Evolutionary conservation across 805 yeast genomes (phyloP), one percentile per base, ranked within the genome.

Genomic region (Jamesozyma lodderae): DNA sequence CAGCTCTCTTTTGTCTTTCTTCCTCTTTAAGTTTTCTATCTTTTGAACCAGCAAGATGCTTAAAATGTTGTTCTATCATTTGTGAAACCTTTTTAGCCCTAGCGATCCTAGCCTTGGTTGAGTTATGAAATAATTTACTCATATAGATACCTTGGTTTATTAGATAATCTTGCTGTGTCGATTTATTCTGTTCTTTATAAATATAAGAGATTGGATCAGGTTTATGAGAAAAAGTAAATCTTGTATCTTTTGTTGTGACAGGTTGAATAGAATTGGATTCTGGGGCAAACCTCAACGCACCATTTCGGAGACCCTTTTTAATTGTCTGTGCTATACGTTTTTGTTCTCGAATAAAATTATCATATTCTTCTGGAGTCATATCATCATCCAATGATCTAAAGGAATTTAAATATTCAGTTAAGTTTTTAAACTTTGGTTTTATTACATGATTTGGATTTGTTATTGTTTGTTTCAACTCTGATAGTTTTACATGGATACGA

Each of bases 11-110:
- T 37, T 77, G 75, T 48, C 75, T 81, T 49, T 87, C 94, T 49
- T 78, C 75, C 41, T 82, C 94, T 46, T 79, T 79, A 17, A 72
- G 71, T 41, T 77, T 74, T 41, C 94, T 73, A 48, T 90, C 97
- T 46, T 83, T 85, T 31, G 94, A 95, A 41, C 95, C 95, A 0
- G 81, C 77, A 35, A 83, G 71, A 56, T 88, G 79, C 48, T 81
- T 82, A 67, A 86, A 90, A 63, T 92, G 88, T 34, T 70, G 76
- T 44, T 90, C 96, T 16, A 92, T 67, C 83, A 86, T 82, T 33
- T 69, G 77, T 0, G 96, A 80, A 5, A 87, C 72, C 46, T 76
- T 82, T 49, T 77, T 74, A 2, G 85, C 76, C 46, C 77, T 70
- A n/a, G 79, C 72, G 13, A 77, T 72, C 45, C 81, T 82, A 19